Evolutionary conservation across 352 stramenopile genomes (phyloP), one percentile per base, ranked within the genome.

Genomic region (Lagenidium sp.): DNA sequence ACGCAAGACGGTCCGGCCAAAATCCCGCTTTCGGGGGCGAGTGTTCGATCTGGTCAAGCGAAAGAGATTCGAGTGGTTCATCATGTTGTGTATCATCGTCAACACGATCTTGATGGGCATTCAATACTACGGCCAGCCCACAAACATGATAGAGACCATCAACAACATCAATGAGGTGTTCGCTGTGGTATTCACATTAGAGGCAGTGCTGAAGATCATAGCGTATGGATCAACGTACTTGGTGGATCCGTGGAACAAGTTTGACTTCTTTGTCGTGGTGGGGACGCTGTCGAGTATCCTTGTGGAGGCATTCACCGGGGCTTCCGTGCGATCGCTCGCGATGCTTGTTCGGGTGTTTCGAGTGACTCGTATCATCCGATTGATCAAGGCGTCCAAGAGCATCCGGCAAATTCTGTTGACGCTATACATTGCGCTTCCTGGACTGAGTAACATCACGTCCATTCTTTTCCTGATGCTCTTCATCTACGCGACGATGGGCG

Each of bases 381-480:
- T 95, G 2, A 68, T 96, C 11, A 87, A 89, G 18, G 66, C 82
- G 4, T 90, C 89, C 2, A 88, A 95, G 53, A 82, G 70, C 32
- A 83, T 97, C 37, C 63, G 69, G 1, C 82, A 93, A 43, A 88
- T 96, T 44, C 54, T 97, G 38, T 59, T 94, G 29, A 97, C 90
- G n/a, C 66, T 98, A 20, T 78, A 97, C 34, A 82, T 90, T 11
- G 68, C 82, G 22, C 65, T 98, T 0, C 90, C 89, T 23, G 81
- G 74, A 1, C 74, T 96, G 15, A 85, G 68, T 41, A 97, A 97
- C 56, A 91, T 98, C 45, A 87, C 76, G 22, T 85, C 70, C 5
- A 84, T 98, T 26, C 43, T 97, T 20, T 83, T 97, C 20, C 57
- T 98, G 6, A 81, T 98, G 58, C 62, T 96, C 13, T 97, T 97